Evolutionary conservation across 2,329 filamentous ascomycete species (phyloP).

Genomic region (Clonostachys sp.): DNA sequence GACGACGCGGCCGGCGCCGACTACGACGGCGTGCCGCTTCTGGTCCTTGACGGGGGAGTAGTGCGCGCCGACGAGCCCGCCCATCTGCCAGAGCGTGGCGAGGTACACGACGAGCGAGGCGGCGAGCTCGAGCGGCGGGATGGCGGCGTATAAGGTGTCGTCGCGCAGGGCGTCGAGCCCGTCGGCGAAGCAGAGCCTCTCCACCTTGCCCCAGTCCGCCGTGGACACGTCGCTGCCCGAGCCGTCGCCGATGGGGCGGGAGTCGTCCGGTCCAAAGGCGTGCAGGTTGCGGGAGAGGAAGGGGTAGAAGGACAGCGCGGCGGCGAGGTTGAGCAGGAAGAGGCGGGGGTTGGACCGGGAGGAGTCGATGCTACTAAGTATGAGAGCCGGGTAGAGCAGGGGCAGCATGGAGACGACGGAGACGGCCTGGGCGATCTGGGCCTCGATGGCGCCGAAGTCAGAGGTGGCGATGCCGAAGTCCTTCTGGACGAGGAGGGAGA

Average conservation of each 20-base stretch:
- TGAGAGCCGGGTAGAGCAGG: slow-evolving; percentile 9
- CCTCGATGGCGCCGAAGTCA: slow-evolving; percentile 13
- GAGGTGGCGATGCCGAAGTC: slow-evolving; percentile 12
- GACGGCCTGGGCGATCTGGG: slow-evolving; percentile 10
- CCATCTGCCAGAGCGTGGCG: background rate
- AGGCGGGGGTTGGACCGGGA: background rate
- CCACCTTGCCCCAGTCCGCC: background rate
- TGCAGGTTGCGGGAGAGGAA: slow-evolving; percentile 16
- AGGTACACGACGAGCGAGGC: background rate
- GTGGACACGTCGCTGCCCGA: background rate
- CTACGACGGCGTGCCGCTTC: no score
- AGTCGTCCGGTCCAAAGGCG: slow-evolving; percentile 4
- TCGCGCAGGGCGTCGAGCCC: background rate
- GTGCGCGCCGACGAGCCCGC: background rate
- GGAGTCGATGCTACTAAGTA: slow-evolving; percentile 3
- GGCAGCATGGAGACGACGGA: slow-evolving; percentile 13
- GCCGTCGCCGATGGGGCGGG: slow-evolving; percentile 6
- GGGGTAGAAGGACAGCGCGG: slow-evolving; percentile 12
- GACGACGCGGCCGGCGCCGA: background rate
- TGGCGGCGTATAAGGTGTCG: background rate
- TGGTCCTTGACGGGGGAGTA: background rate
- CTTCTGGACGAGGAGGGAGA: slow-evolving; percentile 11
- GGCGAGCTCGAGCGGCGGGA: background rate
- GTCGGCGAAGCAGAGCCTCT: background rate
- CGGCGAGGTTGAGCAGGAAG: background rate